Percentiles rank a stretch among this genome's conserved stretches.
Evolutionary conservation across 768 basidiomycete genomes (phyloP).

Genomic region (Russula compacta): DNA sequence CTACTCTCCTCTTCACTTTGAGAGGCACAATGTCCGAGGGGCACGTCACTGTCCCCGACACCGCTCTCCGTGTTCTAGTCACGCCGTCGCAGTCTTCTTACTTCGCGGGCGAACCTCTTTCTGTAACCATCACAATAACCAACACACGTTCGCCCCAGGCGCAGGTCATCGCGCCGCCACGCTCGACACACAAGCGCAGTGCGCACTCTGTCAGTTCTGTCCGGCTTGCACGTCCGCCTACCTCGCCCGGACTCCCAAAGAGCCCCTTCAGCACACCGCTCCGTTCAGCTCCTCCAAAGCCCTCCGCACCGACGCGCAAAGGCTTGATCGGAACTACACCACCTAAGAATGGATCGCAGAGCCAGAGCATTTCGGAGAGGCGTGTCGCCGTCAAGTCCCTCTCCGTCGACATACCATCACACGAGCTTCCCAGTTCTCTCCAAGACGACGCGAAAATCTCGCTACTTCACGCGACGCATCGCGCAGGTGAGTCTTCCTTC

Average conservation of each 20-base stretch:
- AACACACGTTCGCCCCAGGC: conserved; percentile 57
- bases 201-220: conserved; percentile 80
- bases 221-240: conserved; percentile 71
- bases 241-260: conserved; percentile 60
- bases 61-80: conserved; percentile 51
- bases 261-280: conserved; percentile 31
- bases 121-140: conserved; percentile 78
- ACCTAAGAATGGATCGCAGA: conserved; percentile 21
- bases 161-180: conserved; percentile 31
- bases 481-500: not conserved
- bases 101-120: conserved; percentile 86
- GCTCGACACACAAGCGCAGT: conserved; percentile 51
- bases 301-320: conserved; percentile 30
- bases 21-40: conserved; percentile 14
- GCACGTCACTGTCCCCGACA: not conserved
- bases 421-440: conserved; percentile 30
- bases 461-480: conserved; percentile 12
- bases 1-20: not conserved
- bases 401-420: conserved; percentile 52
- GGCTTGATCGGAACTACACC: conserved; percentile 43
- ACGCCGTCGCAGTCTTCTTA: conserved; percentile 80
- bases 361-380: conserved; percentile 16
- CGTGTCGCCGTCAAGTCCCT: conserved; percentile 40
- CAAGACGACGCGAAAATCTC: conserved; percentile 4
- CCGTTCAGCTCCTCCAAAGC: conserved; percentile 13